These are phyloP conservation scores for Kodamaea fungicola DNA, from an alignment of 1,139 yeast species.

Conservation along the genomic window DNA sequence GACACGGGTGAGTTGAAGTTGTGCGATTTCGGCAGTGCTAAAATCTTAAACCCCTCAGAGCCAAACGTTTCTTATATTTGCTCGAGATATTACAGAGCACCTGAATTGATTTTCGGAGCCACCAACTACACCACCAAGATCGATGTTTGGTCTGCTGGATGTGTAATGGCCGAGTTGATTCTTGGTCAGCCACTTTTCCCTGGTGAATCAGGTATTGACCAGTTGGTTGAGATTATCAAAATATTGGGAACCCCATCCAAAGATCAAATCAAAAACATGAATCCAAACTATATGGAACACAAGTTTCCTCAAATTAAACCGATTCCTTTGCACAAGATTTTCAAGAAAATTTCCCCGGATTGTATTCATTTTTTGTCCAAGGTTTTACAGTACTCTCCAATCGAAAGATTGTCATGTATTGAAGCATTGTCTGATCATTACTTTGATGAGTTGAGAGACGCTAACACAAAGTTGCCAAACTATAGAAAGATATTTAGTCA, in stretches of 20 bases:
- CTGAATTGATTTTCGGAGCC: slow-evolving; percentile 88
- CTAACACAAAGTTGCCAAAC: slow-evolving; percentile 52
- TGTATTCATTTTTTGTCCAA: slow-evolving; percentile 59
- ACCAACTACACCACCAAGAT: slow-evolving; percentile 94
- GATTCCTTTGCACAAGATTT: slow-evolving; percentile 81
- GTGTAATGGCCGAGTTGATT: slow-evolving; percentile 95
- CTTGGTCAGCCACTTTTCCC: slow-evolving; percentile 97
- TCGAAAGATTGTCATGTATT: slow-evolving; percentile 63
- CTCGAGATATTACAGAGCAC: slow-evolving; percentile 94
- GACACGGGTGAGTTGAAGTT: slow-evolving; percentile 77
- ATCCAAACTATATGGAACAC: slow-evolving; percentile 96
- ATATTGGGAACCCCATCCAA: slow-evolving; percentile 93
- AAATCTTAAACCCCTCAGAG: slow-evolving; percentile 81
- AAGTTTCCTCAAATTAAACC: slow-evolving; percentile 95
- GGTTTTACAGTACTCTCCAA: slow-evolving; percentile 74
- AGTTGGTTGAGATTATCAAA: slow-evolving; percentile 92
- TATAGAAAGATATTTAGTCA: slow-evolving; percentile 46
- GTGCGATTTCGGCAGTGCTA: slow-evolving; percentile 99
- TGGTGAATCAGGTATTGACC: slow-evolving; percentile 97
- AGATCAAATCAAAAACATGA: slow-evolving; percentile 92
- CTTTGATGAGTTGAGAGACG: slow-evolving; percentile 70
- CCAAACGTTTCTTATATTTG: slow-evolving; percentile 96
- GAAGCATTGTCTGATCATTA: slow-evolving; percentile 68
- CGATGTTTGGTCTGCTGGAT: slow-evolving; percentile 97
- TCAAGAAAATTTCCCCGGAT: slow-evolving; percentile 61